Evolutionary conservation across 305 asterid genomes (phyloP).

Genomic region (Fraxinus sp.): DNA sequence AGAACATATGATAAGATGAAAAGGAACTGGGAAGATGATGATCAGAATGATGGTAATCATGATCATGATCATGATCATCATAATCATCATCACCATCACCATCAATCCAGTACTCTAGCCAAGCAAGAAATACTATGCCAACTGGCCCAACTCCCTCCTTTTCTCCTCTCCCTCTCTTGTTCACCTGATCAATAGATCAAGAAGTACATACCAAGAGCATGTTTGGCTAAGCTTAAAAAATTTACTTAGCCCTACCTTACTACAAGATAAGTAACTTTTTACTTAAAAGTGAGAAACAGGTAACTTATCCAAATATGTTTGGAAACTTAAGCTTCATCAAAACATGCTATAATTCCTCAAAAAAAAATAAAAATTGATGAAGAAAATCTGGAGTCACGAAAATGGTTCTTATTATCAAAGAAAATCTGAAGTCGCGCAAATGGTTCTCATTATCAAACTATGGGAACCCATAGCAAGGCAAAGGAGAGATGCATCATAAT

Average conservation of each 20-base stretch:
- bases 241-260: background rate
- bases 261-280: background rate
- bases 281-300: background rate
- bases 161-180: background rate
- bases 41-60: background rate
- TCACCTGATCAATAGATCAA: background rate
- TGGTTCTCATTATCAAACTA: background rate
- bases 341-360: background rate
- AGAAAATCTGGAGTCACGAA: background rate
- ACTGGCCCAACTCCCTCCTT: background rate
- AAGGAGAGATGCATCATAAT: conserved; percentile 2
- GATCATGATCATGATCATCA: background rate
- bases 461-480: conserved; percentile 10
- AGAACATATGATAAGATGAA: background rate
- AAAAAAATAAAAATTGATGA: background rate
- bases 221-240: background rate
- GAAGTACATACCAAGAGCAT: background rate
- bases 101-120: background rate
- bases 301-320: background rate
- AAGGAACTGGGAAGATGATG: background rate
- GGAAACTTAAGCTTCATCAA: background rate
- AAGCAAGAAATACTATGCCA: background rate
- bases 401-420: background rate
- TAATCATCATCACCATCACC: background rate
- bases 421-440: background rate